These are phyloP conservation scores for Areca catechu DNA, from an alignment of 176 grass and related monocot species.

Conservation along the genomic window DNA sequence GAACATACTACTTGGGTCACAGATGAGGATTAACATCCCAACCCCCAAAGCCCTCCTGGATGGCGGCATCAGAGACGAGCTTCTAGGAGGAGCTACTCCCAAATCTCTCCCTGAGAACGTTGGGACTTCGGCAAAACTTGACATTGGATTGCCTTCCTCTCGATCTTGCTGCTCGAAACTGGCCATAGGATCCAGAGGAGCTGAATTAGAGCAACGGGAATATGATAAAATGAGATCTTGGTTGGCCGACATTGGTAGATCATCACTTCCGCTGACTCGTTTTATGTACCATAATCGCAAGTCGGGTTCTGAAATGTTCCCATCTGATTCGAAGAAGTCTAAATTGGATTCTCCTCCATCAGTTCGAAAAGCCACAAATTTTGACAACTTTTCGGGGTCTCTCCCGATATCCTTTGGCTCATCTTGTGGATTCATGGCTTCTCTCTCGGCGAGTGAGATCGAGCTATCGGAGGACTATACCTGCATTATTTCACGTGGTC, in stretches of 20 bases:
- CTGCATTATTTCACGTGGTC: constrained; percentile 76
- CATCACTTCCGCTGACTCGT: constrained; percentile 1
- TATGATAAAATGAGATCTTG: constrained; percentile 58
- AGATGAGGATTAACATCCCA: constrained; percentile 13
- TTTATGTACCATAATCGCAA: constrained; percentile 33
- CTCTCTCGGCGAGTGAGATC: constrained; percentile 74
- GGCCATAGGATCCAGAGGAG: constrained; percentile 9
- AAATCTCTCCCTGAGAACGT: constrained; percentile 53
- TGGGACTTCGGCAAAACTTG: constrained; percentile 11
- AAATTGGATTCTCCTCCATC: not conserved
- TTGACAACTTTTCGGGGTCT: constrained; percentile 48
- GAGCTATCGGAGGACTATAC: constrained; percentile 99
- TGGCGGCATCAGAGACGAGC: not conserved
- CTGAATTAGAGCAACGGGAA: constrained; percentile 27
- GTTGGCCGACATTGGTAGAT: constrained; percentile 20
- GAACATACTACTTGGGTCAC: constrained; percentile 16
- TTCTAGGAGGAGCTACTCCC: constrained; percentile 1
- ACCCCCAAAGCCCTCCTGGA: not conserved
- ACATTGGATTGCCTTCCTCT: not conserved
- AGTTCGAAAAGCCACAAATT: constrained; percentile 11
- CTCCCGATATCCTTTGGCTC: constrained; percentile 44
- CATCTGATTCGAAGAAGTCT: constrained; percentile 14
- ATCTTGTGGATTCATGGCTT: constrained; percentile 9
- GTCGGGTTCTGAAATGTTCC: constrained; percentile 36
- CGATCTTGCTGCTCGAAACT: constrained; percentile 4